Base-by-base conservation (phyloP, 1,139 yeast genomes). In the Pneumocystis canis region DNA sequence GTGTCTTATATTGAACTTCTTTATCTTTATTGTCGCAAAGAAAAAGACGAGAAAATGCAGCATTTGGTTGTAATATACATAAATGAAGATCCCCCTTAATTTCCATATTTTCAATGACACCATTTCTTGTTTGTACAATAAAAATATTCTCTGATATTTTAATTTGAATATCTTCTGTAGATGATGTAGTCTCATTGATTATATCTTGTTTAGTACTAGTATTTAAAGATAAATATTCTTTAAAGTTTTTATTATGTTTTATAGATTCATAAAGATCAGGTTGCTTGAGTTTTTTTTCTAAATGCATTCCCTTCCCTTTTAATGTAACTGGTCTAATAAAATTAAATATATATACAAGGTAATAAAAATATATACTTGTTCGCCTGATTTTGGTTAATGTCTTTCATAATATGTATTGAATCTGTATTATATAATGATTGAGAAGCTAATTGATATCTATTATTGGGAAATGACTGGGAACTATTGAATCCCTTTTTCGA, bases 1-100 rank as follows among this genome's bases (percentile, higher is more conserved):
- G 60, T 25, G 61, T 59, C 54, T 59, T 33, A 61, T 33, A 59
- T 40, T 59, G 61, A 30, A 57, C 30, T 20, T 35, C 28, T 14
- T 35, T 14, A 25, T 57, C 20, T 11, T 39, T 30, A 30, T 57
- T 30, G 30, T 35, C 41, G 16, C 30, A 57, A 9, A 57, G 33
- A 57, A 39, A 35, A 30, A 57, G 14, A 25, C 41, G 40, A 20
- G 25, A 47, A 20, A 47, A 47, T 20, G 30, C 59, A 20, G 3
- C 41, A 30, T 20, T 20, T 35, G 18, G 25, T 30, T 57, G 30
- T 25, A 39, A 57, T 57, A 57, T 20, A 39, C 37, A 30, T 35
- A 92, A 79, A 75, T 89, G 95, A 69, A 92, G 79, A 69, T 87
- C 95, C 73, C 98, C 98, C 75, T 89, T 89, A 66, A 89, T 81